Percentiles rank a stretch among this genome's conserved stretches.
Conservation (phyloP, 495 filamentous ascomycete species). For the Penicillium canariense region DNA sequence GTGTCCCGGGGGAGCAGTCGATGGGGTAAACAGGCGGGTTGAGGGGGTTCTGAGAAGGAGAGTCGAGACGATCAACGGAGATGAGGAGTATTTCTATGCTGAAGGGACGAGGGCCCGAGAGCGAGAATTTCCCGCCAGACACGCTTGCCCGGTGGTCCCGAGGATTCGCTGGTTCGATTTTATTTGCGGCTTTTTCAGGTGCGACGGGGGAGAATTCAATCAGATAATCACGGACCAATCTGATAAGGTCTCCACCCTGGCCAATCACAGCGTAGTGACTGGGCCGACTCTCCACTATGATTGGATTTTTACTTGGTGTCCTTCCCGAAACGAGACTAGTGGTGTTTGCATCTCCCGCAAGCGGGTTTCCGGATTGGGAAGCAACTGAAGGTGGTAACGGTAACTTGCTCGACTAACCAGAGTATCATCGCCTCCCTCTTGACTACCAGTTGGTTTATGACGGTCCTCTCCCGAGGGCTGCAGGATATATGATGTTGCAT, state of each 20-base stretch:
- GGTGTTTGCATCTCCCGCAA: background rate
- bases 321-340: background rate
- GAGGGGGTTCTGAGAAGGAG: background rate
- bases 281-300: background rate
- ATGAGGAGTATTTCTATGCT: background rate
- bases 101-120: background rate
- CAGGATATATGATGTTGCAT: background rate
- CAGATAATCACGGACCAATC: conserved; percentile 10
- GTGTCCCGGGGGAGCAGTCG: background rate
- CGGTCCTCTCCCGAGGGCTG: background rate
- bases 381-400: background rate
- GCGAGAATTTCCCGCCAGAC: background rate
- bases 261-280: background rate
- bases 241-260: background rate
- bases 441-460: background rate
- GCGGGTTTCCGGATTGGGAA: background rate
- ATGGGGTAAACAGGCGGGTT: background rate
- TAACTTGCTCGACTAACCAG: background rate
- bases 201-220: background rate
- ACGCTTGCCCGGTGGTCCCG: background rate
- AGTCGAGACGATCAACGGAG: background rate
- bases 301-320: background rate
- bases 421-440: background rate
- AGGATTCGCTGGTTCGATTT: background rate
- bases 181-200: conserved; percentile 1